Evolutionary conservation across 2,329 filamentous ascomycete species (phyloP).

Genomic region (Colletotrichum tabaci): DNA sequence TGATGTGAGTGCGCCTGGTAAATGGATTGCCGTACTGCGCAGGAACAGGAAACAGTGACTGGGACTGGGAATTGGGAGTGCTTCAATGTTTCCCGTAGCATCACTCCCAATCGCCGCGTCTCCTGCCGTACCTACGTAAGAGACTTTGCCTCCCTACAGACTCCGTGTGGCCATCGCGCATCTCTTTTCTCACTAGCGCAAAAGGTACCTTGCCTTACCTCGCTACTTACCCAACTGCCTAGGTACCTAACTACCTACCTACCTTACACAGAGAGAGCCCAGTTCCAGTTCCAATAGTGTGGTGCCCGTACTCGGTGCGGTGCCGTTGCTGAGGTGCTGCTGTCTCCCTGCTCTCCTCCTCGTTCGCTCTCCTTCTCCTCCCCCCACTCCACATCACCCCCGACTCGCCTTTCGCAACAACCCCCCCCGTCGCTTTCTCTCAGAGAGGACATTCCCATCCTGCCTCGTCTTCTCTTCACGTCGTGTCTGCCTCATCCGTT

Average conservation of each 20-base stretch:
- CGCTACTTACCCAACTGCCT: no score
- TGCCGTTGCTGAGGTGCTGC: constrained; percentile 12
- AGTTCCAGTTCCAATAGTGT: not conserved
- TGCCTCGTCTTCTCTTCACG: constrained; percentile 42
- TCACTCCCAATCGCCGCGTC: not conserved
- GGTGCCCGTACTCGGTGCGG: not conserved
- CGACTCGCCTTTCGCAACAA: constrained; percentile 42
- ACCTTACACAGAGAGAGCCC: not conserved
- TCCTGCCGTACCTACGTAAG: not conserved
- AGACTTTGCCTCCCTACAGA: constrained; percentile 18
- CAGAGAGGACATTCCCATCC: constrained; percentile 44
- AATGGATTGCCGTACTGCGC: no score
- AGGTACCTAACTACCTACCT: no score
- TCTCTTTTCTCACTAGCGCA: constrained; percentile 12
- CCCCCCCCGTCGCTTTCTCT: constrained; percentile 41
- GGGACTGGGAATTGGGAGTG: not conserved
- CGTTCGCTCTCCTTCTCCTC: constrained; percentile 2
- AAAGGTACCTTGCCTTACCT: constrained; percentile 1
- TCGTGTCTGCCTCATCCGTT: constrained; percentile 41
- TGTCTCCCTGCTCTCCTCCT: constrained; percentile 25
- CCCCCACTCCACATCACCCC: constrained; percentile 38
- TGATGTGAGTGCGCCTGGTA: not conserved
- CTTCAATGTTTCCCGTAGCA: not conserved
- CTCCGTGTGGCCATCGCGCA: not conserved
- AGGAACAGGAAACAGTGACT: not conserved